Conservation (phyloP, 2,329 filamentous ascomycete species). For the Cytospora piceicola region DNA sequence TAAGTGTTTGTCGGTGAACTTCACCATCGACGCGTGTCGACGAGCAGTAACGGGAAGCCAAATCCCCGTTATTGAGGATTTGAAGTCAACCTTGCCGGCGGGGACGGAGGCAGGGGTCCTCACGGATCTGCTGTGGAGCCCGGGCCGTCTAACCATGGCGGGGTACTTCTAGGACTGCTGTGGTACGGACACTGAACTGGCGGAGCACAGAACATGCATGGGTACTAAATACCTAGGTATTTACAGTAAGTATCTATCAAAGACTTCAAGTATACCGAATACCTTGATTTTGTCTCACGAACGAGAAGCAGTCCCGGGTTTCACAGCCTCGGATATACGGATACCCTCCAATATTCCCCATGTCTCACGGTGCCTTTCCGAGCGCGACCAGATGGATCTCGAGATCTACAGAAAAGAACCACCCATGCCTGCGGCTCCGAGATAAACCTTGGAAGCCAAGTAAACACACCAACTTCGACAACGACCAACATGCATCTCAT, state of each 20-base stretch:
- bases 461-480: background rate
- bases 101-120: background rate
- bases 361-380: too few relatives aligned
- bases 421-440: too few relatives aligned
- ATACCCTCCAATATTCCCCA: too few relatives aligned
- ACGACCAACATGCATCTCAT: background rate
- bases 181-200: background rate
- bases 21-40: background rate
- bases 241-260: background rate
- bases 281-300: too few relatives aligned
- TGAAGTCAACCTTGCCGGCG: background rate
- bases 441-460: background rate
- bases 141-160: background rate
- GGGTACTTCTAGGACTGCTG: too few relatives aligned
- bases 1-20: background rate
- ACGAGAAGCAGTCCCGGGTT: too few relatives aligned
- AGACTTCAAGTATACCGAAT: too few relatives aligned
- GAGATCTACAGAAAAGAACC: background rate
- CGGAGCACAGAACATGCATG: too few relatives aligned
- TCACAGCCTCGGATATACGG: too few relatives aligned
- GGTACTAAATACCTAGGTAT: background rate
- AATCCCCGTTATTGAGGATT: background rate
- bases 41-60: background rate
- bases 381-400: background rate
- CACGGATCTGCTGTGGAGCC: background rate